Percentiles rank a stretch among this genome's conserved stretches.
Conservation (phyloP, 371 early-diverging fungal species). For the Mortierella sp. region DNA sequence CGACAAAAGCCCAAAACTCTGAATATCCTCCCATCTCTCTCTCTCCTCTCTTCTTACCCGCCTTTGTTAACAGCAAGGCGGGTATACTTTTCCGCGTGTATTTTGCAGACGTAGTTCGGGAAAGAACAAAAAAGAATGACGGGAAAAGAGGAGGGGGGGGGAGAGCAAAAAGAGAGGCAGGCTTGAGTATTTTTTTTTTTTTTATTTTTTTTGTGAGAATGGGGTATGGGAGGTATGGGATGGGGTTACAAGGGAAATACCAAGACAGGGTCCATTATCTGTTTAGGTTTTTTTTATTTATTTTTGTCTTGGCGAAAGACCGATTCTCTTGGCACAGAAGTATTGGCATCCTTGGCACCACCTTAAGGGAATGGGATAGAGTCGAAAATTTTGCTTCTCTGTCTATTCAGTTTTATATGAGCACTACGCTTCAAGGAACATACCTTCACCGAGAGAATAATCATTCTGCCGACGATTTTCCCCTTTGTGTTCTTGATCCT, state of each 20-base stretch:
- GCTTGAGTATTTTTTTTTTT: not conserved
- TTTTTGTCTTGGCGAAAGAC: conserved; percentile 17
- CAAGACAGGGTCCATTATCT: conserved; percentile 11
- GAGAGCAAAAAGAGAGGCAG: not conserved
- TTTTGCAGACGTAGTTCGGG: not conserved
- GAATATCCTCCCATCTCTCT: not conserved
- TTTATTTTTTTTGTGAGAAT: not conserved
- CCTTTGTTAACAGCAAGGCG: not conserved
- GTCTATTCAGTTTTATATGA: too few species aligned
- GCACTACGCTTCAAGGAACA: too few species aligned
- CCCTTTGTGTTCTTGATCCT: too few species aligned
- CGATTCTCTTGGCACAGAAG: conserved; percentile 37
- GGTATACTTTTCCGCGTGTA: not conserved
- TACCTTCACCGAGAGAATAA: too few species aligned
- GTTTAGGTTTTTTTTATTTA: too few species aligned
- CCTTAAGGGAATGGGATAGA: not conserved
- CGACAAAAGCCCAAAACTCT: not conserved
- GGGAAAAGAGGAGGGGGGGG: not conserved
- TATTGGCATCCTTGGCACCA: not conserved
- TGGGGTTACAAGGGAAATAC: not conserved
- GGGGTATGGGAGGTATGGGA: not conserved
- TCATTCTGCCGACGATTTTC: too few species aligned
- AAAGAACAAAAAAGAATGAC: not conserved
- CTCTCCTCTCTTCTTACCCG: not conserved
- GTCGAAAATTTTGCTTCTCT: not conserved